Evolutionary conservation across 2,329 filamentous ascomycete species (phyloP).

Genomic region (Magnaporthiopsis rhizophila): DNA sequence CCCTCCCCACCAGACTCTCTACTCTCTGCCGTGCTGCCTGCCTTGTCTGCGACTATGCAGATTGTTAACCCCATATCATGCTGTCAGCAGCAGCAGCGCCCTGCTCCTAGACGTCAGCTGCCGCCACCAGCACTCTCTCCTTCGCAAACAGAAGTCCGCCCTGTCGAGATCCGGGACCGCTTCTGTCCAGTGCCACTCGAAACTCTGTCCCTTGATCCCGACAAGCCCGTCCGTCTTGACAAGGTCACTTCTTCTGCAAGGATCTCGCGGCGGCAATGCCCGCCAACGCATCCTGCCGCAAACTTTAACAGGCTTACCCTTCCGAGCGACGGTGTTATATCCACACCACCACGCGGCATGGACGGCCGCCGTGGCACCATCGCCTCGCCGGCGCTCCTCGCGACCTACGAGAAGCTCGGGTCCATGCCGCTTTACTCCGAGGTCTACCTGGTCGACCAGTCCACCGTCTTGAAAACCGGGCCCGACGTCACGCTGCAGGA

Average conservation of each 20-base stretch:
- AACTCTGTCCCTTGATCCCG: background rate
- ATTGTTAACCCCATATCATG: background rate
- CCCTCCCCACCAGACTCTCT: background rate
- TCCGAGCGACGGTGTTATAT: background rate
- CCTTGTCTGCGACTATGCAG: background rate
- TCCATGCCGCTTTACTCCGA: background rate
- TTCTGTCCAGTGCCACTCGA: background rate
- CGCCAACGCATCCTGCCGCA: background rate
- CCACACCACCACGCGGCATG: no score
- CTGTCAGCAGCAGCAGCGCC: background rate
- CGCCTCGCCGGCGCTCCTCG: background rate
- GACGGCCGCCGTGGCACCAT: background rate
- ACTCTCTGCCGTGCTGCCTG: background rate
- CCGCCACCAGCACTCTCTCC: background rate
- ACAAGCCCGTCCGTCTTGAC: background rate
- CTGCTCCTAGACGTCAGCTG: background rate
- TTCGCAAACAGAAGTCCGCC: background rate
- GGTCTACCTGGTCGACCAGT: background rate
- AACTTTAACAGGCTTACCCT: background rate
- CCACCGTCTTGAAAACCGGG: constrained; percentile 3
- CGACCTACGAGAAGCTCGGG: background rate
- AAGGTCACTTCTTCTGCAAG: background rate
- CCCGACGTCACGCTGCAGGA: constrained; percentile 7
- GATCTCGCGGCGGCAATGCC: background rate
- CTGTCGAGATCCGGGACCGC: background rate